Conservation (phyloP, 2,329 filamentous ascomycete genomes). For the Trichothecium roseum region DNA sequence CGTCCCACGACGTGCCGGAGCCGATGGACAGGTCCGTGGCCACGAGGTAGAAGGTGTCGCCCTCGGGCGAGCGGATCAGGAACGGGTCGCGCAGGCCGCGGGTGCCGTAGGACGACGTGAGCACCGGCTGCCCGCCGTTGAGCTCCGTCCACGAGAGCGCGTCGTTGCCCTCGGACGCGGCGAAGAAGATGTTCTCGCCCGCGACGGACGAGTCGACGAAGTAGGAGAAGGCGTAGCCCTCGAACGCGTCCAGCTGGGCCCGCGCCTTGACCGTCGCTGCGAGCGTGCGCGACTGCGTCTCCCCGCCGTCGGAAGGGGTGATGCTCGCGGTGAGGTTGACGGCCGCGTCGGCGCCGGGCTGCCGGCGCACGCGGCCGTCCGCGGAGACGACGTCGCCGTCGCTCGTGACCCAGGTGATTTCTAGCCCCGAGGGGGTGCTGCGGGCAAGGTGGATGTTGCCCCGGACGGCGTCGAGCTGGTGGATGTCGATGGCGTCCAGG, state of each 20-base stretch:
- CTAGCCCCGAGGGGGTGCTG: conserved; percentile 14
- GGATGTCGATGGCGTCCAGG: conserved; percentile 12
- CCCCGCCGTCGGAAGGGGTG: conserved; percentile 9
- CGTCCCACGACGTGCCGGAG: conserved; percentile 39
- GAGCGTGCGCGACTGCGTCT: conserved; percentile 22
- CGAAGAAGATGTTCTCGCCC: conserved; percentile 43
- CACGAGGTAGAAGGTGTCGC: conserved; percentile 39
- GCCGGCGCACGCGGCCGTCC: conserved; percentile 25
- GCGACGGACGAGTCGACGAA: conserved; percentile 32
- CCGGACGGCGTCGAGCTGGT: conserved; percentile 24
- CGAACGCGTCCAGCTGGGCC: conserved; percentile 18
- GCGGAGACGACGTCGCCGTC: conserved; percentile 19
- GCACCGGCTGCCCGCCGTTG: conserved; percentile 33
- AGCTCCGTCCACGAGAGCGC: conserved; percentile 39
- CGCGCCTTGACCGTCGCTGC: conserved; percentile 23
- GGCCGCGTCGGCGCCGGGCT: conserved; percentile 8
- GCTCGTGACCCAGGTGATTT: conserved; percentile 25
- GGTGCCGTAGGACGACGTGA: conserved; percentile 35
- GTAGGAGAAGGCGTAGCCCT: conserved; percentile 41
- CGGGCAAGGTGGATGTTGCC: conserved; percentile 26
- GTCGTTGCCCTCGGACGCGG: conserved; percentile 40
- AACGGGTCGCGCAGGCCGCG: conserved; percentile 41
- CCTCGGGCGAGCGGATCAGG: conserved; percentile 38
- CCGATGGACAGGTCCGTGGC: conserved; percentile 44
- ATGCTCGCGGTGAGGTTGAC: conserved; percentile 26